These are phyloP conservation scores for Lodderomyces pseudojiufengensis DNA, from an alignment of 1,139 yeast species.

Conservation along the genomic window DNA sequence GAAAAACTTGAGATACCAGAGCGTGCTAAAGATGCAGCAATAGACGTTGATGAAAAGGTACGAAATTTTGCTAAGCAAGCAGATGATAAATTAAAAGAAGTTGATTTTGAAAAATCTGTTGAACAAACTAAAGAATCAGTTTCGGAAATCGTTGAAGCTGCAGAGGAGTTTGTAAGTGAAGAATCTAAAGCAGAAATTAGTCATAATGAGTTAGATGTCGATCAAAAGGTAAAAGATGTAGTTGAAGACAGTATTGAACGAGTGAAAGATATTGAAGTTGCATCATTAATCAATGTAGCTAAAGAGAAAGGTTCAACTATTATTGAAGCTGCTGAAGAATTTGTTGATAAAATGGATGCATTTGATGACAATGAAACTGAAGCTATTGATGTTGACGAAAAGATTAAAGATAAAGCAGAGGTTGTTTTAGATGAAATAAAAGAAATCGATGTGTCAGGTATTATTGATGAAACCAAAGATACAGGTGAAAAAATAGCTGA, in stretches of 20 bases:
- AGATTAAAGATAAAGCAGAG: not conserved
- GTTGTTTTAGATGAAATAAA: slow-evolving; percentile 1
- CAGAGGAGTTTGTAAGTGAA: slow-evolving; percentile 1
- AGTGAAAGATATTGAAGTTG: slow-evolving; percentile 5
- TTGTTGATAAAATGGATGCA: slow-evolving; percentile 3
- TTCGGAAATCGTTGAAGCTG: not conserved
- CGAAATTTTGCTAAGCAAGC: too few relatives aligned
- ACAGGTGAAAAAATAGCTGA: not conserved
- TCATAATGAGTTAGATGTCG: slow-evolving; percentile 1
- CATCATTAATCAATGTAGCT: not conserved
- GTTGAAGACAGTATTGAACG: slow-evolving; percentile 2
- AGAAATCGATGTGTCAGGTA: not conserved
- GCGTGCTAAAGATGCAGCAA: not conserved
- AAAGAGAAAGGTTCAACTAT: not conserved
- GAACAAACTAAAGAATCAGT: slow-evolving; percentile 1
- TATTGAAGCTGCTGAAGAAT: not conserved
- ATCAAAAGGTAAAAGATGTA: not conserved
- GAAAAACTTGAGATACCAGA: not conserved
- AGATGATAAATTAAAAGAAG: not conserved
- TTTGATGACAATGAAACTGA: not conserved
- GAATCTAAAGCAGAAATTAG: not conserved
- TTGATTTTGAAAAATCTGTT: not conserved
- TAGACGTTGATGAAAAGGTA: not conserved
- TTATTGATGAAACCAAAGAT: not conserved
- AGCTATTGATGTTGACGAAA: not conserved